phyloP scores from a whole-genome alignment of 2,329 filamentous ascomycete species.

The Apiospora malaysiana region DNA sequence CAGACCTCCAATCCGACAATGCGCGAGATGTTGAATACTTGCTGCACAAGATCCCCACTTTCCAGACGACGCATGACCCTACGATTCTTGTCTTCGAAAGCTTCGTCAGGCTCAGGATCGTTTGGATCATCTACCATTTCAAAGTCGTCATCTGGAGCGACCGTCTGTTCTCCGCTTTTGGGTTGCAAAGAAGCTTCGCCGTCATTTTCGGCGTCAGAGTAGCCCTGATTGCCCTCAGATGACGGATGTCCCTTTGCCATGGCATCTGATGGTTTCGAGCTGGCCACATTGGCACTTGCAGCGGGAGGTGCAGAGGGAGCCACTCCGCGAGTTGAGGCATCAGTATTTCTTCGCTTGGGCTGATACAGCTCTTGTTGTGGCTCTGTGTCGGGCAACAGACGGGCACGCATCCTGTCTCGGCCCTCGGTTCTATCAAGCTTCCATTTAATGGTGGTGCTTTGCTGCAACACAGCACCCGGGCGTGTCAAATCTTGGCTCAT shows the following conservation, averaged over 20 bases:
- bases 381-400: constrained; percentile 79
- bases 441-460: constrained; percentile 73
- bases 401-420: constrained; percentile 90
- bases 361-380: constrained; percentile 76
- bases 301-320: constrained; percentile 30
- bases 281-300: constrained; percentile 27
- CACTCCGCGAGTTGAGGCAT: constrained; percentile 45
- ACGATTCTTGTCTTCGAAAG: constrained; percentile 95
- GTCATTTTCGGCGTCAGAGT: neutral
- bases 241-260: constrained; percentile 25
- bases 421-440: constrained; percentile 95
- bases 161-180: constrained; percentile 32
- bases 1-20: constrained; percentile 93
- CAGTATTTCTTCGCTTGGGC: constrained; percentile 74
- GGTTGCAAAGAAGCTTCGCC: constrained; percentile 29
- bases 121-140: constrained; percentile 95
- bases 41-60: constrained; percentile 88
- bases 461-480: constrained; percentile 81
- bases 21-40: constrained; percentile 93
- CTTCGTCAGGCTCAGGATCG: constrained; percentile 74
- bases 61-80: constrained; percentile 96
- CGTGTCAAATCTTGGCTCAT: constrained; percentile 80
- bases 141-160: constrained; percentile 82
- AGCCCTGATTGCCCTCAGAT: neutral
- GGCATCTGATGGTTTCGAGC: constrained; percentile 25